A percentile compares a stretch with the other conserved stretches of the same genome.
Evolutionary conservation across 139 green algal species (phyloP).

Genomic region (Gonium pectorale): DNA sequence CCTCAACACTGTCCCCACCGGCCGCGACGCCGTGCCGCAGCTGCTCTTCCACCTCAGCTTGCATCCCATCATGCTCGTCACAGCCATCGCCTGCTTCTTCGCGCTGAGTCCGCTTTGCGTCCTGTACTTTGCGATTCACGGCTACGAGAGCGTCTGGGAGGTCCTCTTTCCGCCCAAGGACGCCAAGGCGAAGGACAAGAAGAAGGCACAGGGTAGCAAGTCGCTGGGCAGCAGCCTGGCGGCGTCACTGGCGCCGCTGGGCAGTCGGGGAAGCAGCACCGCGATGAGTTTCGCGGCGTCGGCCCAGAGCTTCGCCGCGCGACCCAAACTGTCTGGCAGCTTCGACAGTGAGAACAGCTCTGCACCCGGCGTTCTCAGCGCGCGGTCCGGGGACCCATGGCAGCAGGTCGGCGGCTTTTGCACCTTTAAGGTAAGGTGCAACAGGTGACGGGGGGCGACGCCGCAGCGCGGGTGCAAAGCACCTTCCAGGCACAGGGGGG

Average conservation of each 20-base stretch:
- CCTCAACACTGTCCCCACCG: neutral
- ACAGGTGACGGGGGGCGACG: neutral
- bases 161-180: neutral
- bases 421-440: neutral
- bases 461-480: neutral
- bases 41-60: slow-evolving; percentile 1
- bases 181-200: neutral
- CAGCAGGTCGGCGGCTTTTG: neutral
- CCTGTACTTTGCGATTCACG: neutral
- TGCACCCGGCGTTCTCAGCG: neutral
- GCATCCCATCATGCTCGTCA: neutral
- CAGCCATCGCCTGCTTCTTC: neutral
- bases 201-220: neutral
- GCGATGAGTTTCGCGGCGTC: neutral
- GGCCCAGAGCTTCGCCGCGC: neutral
- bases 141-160: neutral
- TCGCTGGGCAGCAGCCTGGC: neutral
- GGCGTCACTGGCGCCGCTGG: neutral
- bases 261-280: neutral
- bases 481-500: neutral
- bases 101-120: neutral
- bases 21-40: slow-evolving; percentile 5
- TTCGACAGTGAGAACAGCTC: neutral
- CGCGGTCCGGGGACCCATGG: neutral
- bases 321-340: neutral